Percentiles rank a stretch among this genome's conserved stretches.
These are phyloP conservation scores for Psilocybe tampanensis DNA, from an alignment of 768 basidiomycete genomes.

Conservation along the genomic window DNA sequence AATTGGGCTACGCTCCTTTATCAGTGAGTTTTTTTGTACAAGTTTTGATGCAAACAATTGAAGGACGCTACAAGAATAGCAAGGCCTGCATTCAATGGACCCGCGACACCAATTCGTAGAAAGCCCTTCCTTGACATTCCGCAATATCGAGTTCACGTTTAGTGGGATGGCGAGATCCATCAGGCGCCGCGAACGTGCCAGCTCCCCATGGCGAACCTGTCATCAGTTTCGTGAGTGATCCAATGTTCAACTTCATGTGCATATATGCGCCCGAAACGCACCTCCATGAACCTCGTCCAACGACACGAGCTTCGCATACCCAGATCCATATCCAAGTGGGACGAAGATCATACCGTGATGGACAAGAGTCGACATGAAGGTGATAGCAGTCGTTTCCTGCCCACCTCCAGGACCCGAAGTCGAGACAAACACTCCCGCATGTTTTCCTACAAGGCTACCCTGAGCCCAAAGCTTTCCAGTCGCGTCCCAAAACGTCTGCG, in stretches of 20 bases:
- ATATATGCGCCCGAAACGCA: slow-evolving; percentile 25
- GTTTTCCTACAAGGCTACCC: slow-evolving; percentile 73
- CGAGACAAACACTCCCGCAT: slow-evolving; percentile 73
- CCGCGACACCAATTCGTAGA: slow-evolving; percentile 49
- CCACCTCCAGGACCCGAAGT: slow-evolving; percentile 78
- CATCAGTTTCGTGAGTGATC: neutral
- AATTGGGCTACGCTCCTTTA: no score
- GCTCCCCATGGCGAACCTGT: slow-evolving; percentile 65
- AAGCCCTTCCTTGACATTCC: slow-evolving; percentile 50
- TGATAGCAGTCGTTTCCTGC: slow-evolving; percentile 65
- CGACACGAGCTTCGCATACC: slow-evolving; percentile 42
- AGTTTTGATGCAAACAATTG: no score
- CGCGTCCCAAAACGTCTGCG: slow-evolving; percentile 73
- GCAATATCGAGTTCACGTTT: slow-evolving; percentile 55
- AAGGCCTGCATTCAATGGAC: slow-evolving; percentile 28
- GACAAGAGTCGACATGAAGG: slow-evolving; percentile 54
- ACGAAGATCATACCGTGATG: slow-evolving; percentile 79
- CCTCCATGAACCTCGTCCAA: slow-evolving; percentile 59
- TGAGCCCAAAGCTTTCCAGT: slow-evolving; percentile 67
- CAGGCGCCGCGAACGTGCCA: slow-evolving; percentile 54
- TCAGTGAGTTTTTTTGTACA: no score
- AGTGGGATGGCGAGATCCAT: slow-evolving; percentile 50
- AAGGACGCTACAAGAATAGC: no score
- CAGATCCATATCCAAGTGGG: slow-evolving; percentile 68
- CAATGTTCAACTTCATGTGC: neutral